Base-by-base conservation (phyloP, 768 basidiomycete species). In the Suillus subalutaceus region DNA sequence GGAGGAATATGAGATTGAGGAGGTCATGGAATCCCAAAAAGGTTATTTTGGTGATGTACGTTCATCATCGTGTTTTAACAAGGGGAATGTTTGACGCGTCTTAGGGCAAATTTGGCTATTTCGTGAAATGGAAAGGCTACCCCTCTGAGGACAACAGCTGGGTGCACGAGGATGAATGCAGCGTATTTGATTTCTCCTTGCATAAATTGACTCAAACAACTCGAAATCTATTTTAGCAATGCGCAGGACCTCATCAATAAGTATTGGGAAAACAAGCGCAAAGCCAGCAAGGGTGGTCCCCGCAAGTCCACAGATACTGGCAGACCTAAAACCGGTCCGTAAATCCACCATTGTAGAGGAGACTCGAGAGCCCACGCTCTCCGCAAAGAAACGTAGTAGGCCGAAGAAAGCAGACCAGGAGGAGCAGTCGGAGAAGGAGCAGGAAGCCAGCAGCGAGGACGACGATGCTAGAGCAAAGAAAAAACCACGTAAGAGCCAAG, bases 71-170 rank as follows among this genome's bases (percentile, higher is more conserved):
- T 67, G 37, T 66, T 62, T 63, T 72, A 65, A 66, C 69, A 26
- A 23, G 41, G 12, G 32, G 32, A 16, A 2, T 72, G 61, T 62
- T n/a, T 63, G 35, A 18, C 59, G 67, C 63, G 71, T 35, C 65
- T 44, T 63, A 93, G 92, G 89, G 90, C 67, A 82, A 84, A 59
- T 82, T 85, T 68, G 92, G 90, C 1, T 95, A 92, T 75, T 82
- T 87, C 30, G 92, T 93, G 58, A 93, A 88, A 68, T 95, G 93
- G 93, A 92, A 89, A 71, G 85, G 85, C 30, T 94, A 94, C 65
- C 77, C 70, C 3, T 73, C 80, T 0, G 78, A 80, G 3, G 86
- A 93, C 41, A 92, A 94, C 74, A 92, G 90, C 74, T 95, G 92
- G 92, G 91, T 94, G 0, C 83, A 85, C 66, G 90, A 94, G 73